Evolutionary conservation across 805 yeast genomes (phyloP).

Genomic region (Candida manassasensis): DNA sequence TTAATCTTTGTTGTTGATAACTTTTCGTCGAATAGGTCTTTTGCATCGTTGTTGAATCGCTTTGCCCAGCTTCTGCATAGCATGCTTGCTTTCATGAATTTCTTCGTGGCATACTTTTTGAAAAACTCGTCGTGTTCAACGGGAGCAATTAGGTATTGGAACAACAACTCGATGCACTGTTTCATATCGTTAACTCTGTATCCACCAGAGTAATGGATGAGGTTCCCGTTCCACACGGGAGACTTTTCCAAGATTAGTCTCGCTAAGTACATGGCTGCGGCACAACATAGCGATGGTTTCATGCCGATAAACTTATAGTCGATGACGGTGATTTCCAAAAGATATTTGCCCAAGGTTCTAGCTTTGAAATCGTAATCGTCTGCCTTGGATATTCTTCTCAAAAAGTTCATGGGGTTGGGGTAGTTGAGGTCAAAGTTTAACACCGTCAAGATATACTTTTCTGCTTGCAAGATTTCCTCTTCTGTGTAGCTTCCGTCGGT

Average conservation of each 20-base stretch:
- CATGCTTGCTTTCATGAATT: constrained; percentile 80
- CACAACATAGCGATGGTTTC: constrained; percentile 77
- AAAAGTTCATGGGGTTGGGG: constrained; percentile 87
- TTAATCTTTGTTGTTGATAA: constrained; percentile 11
- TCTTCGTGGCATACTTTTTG: constrained; percentile 85
- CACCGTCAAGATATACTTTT: constrained; percentile 67
- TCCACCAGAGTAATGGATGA: constrained; percentile 90
- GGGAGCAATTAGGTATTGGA: constrained; percentile 74
- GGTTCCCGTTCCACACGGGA: constrained; percentile 77
- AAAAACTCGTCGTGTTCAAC: constrained; percentile 89
- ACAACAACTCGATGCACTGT: constrained; percentile 67
- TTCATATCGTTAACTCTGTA: constrained; percentile 67
- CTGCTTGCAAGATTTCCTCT: constrained; percentile 79
- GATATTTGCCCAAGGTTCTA: constrained; percentile 79
- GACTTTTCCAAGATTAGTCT: constrained; percentile 63
- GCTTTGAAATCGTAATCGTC: constrained; percentile 83
- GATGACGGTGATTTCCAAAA: constrained; percentile 71
- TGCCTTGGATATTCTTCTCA: constrained; percentile 84
- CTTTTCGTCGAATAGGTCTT: constrained; percentile 28
- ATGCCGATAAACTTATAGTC: constrained; percentile 71
- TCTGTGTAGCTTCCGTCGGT: constrained; percentile 83
- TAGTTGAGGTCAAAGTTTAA: constrained; percentile 72
- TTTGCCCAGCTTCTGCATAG: constrained; percentile 83
- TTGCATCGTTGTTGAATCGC: constrained; percentile 46
- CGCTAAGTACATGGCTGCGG: constrained; percentile 82